phyloP scores from a whole-genome alignment of 2,329 filamentous ascomycete species.

The Penicillium polonicum region DNA sequence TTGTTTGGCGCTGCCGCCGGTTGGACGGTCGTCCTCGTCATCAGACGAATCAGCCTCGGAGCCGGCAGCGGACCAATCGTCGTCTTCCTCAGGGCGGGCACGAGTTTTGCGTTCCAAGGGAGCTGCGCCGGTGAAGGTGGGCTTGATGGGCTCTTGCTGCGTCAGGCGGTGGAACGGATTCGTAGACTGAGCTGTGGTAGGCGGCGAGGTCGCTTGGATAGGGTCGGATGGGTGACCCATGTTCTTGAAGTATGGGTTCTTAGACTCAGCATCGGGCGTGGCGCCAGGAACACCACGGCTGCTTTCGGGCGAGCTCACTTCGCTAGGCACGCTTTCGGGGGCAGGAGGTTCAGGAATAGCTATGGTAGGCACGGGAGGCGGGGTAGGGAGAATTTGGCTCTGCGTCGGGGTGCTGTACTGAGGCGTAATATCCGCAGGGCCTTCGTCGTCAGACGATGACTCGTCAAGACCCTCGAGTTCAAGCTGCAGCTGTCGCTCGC shows the following conservation, averaged over 20 bases:
- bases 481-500: constrained; percentile 82
- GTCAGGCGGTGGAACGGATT: constrained; percentile 91
- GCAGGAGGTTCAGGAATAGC: constrained; percentile 27
- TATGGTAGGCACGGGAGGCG: constrained; percentile 31
- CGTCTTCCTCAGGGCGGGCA: constrained; percentile 59
- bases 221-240: constrained; percentile 66
- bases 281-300: constrained; percentile 54
- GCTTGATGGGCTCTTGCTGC: constrained; percentile 54
- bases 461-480: constrained; percentile 79
- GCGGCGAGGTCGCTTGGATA: constrained; percentile 47
- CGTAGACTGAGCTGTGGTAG: constrained; percentile 65
- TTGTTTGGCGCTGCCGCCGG: constrained; percentile 81
- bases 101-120: constrained; percentile 52
- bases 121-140: constrained; percentile 52
- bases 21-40: constrained; percentile 72
- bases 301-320: constrained; percentile 48
- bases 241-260: constrained; percentile 93
- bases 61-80: constrained; percentile 81
- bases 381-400: constrained; percentile 53
- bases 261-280: constrained; percentile 70
- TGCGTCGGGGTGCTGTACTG: constrained; percentile 59
- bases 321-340: constrained; percentile 53
- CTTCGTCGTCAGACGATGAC: constrained; percentile 79
- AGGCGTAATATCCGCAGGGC: constrained; percentile 66
- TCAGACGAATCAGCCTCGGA: constrained; percentile 72